Percentiles rank a stretch among this genome's conserved stretches.
phyloP scores from a whole-genome alignment of 1,284 basidiomycete genomes.

The Ganoderma boninense region DNA sequence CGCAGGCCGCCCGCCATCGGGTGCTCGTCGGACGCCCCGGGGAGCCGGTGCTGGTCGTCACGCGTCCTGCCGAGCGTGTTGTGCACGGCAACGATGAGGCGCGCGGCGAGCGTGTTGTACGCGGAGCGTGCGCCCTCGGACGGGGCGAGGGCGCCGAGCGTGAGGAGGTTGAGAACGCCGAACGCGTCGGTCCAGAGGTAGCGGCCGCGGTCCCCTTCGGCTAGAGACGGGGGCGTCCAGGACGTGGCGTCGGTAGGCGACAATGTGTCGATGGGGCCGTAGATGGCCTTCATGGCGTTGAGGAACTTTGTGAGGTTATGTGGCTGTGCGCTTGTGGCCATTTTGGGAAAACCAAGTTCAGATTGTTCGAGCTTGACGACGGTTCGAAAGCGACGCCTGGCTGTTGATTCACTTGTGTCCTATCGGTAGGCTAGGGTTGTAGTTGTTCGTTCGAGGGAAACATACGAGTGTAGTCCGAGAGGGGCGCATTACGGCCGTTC shows the following conservation, averaged over 20 bases:
- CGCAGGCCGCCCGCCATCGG: constrained; percentile 40
- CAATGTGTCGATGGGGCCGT: constrained; percentile 30
- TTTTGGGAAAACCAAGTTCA: background rate
- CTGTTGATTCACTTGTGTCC: background rate
- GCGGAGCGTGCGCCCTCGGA: constrained; percentile 23
- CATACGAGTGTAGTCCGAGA: background rate
- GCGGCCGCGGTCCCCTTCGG: constrained; percentile 36
- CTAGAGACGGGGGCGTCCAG: constrained; percentile 33
- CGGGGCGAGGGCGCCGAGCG: constrained; percentile 29
- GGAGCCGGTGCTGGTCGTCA: constrained; percentile 32
- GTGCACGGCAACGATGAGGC: constrained; percentile 33
- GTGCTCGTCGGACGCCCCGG: constrained; percentile 34
- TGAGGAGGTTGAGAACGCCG: constrained; percentile 38
- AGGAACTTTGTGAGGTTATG: constrained; percentile 19
- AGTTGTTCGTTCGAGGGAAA: background rate
- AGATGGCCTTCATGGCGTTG: constrained; percentile 31
- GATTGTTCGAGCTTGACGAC: background rate
- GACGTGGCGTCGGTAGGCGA: constrained; percentile 23
- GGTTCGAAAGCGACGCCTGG: background rate
- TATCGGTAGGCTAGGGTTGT: background rate
- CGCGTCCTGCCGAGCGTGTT: constrained; percentile 36
- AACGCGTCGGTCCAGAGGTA: constrained; percentile 44
- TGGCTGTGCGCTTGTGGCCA: constrained; percentile 6
- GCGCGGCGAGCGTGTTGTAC: constrained; percentile 32
- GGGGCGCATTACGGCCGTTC: background rate